Percentiles rank a stretch among this genome's conserved stretches.
Conservation (phyloP, 1,139 yeast species). For the Geotrichum macrosporum region DNA sequence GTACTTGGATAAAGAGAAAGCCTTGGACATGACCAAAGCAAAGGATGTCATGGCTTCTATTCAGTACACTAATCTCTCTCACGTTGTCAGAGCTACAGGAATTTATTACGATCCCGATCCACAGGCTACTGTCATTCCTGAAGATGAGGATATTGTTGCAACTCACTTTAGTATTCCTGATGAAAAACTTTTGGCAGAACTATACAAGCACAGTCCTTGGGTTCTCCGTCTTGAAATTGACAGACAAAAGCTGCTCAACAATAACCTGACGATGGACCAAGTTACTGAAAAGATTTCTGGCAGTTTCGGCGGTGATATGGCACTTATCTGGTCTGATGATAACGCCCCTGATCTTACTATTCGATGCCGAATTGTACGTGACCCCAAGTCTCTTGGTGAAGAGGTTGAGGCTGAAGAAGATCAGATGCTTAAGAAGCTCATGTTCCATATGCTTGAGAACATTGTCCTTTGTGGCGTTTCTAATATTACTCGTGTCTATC, state of each 20-base stretch:
- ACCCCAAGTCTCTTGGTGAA: slow-evolving; percentile 87
- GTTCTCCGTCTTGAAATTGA: slow-evolving; percentile 90
- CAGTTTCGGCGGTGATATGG: slow-evolving; percentile 89
- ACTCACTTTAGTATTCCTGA: slow-evolving; percentile 97
- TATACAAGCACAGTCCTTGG: slow-evolving; percentile 97
- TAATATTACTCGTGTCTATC: slow-evolving; percentile 85
- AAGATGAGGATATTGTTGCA: slow-evolving; percentile 94
- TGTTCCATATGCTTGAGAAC: slow-evolving; percentile 92
- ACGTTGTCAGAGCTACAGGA: slow-evolving; percentile 96
- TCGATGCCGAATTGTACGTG: slow-evolving; percentile 98
- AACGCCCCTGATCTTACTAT: slow-evolving; percentile 94
- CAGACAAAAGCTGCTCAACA: slow-evolving; percentile 98
- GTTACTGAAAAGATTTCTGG: slow-evolving; percentile 95
- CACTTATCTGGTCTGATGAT: slow-evolving; percentile 99
- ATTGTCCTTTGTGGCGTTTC: slow-evolving; percentile 95
- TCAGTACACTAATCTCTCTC: slow-evolving; percentile 90
- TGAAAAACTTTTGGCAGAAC: slow-evolving; percentile 89
- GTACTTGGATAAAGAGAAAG: slow-evolving; percentile 72
- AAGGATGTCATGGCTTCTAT: slow-evolving; percentile 94
- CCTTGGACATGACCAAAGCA: slow-evolving; percentile 86
- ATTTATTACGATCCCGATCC: slow-evolving; percentile 98
- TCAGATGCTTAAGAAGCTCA: slow-evolving; percentile 90
- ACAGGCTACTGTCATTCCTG: slow-evolving; percentile 88
- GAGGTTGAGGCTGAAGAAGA: slow-evolving; percentile 97
- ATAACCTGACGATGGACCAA: slow-evolving; percentile 96